Evolutionary conservation across 2,329 filamentous ascomycete genomes (phyloP).

Genomic region (Fusarium burgessii): DNA sequence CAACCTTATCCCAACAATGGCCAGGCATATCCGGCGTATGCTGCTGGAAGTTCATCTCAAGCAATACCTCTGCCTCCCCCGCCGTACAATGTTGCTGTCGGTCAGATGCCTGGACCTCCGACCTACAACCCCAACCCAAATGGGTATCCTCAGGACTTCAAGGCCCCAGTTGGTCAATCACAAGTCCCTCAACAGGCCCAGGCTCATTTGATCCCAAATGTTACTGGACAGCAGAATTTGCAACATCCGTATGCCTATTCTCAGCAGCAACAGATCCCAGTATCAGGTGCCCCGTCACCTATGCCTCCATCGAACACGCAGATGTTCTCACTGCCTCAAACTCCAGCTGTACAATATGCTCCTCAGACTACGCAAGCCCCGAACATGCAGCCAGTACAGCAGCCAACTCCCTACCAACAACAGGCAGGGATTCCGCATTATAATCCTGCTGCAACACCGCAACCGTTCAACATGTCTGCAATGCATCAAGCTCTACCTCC

Average conservation of each 20-base stretch:
- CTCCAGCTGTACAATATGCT: neutral
- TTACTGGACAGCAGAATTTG: neutral
- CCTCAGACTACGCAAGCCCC: rapidly evolving
- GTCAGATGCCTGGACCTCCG: neutral
- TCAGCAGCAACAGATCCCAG: neutral
- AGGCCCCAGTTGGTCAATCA: neutral
- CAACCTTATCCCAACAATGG: slow-evolving; percentile 31
- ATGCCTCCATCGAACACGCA: neutral
- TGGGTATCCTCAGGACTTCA: slow-evolving; percentile 20
- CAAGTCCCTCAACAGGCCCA: neutral
- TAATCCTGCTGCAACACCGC: neutral
- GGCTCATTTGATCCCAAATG: neutral
- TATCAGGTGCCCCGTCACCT: neutral
- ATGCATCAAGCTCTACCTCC: slow-evolving; percentile 32
- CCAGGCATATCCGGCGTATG: slow-evolving; percentile 8
- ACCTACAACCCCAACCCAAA: neutral
- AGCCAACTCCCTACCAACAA: neutral
- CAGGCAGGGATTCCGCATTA: neutral
- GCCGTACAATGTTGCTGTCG: slow-evolving; percentile 15
- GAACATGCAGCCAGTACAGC: neutral
- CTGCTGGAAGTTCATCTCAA: slow-evolving; percentile 7
- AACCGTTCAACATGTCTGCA: slow-evolving; percentile 24
- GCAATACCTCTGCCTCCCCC: slow-evolving; percentile 27
- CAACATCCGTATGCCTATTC: slow-evolving; percentile 14
- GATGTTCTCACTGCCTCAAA: slow-evolving; percentile 17